Evolutionary conservation across 2,329 filamentous ascomycete genomes (phyloP).

Genomic region (Sporothrix pseudoabietina): DNA sequence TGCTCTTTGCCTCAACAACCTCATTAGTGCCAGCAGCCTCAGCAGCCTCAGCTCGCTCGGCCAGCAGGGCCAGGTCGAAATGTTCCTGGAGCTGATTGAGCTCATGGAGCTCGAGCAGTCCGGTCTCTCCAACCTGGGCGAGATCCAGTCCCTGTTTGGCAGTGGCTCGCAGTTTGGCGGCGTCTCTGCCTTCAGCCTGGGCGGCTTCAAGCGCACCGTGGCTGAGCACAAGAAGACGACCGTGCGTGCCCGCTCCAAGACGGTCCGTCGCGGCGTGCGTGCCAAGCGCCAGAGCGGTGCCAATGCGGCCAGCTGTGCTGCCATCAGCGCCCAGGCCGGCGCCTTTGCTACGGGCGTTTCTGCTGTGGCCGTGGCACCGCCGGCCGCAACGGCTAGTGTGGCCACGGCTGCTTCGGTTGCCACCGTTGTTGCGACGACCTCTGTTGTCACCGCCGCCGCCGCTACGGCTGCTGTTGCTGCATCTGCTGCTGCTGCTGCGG

Average conservation of each 20-base stretch:
- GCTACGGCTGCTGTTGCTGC: neutral
- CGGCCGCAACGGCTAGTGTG: slow-evolving; percentile 29
- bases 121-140: slow-evolving; percentile 38
- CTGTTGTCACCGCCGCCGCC: slow-evolving; percentile 23
- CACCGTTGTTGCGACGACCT: slow-evolving; percentile 26
- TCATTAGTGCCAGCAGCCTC: slow-evolving; percentile 36
- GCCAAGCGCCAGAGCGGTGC: slow-evolving; percentile 36
- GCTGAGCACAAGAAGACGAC: slow-evolving; percentile 36
- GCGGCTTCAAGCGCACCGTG: slow-evolving; percentile 41
- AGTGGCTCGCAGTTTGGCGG: slow-evolving; percentile 36
- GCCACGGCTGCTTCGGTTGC: slow-evolving; percentile 11
- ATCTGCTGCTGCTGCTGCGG: slow-evolving; percentile 29
- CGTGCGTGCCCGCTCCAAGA: slow-evolving; percentile 35
- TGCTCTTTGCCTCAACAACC: slow-evolving; percentile 39
- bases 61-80: slow-evolving; percentile 38
- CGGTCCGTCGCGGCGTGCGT: slow-evolving; percentile 35
- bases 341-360: slow-evolving; percentile 1
- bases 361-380: slow-evolving; percentile 23
- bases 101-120: slow-evolving; percentile 40
- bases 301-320: slow-evolving; percentile 18
- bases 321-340: neutral
- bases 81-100: slow-evolving; percentile 43
- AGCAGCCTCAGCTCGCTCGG: slow-evolving; percentile 36
- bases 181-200: slow-evolving; percentile 31
- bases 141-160: slow-evolving; percentile 40